Conservation (phyloP, 2,329 filamentous ascomycete genomes). For the Pseudogymnoascus sp. region DNA sequence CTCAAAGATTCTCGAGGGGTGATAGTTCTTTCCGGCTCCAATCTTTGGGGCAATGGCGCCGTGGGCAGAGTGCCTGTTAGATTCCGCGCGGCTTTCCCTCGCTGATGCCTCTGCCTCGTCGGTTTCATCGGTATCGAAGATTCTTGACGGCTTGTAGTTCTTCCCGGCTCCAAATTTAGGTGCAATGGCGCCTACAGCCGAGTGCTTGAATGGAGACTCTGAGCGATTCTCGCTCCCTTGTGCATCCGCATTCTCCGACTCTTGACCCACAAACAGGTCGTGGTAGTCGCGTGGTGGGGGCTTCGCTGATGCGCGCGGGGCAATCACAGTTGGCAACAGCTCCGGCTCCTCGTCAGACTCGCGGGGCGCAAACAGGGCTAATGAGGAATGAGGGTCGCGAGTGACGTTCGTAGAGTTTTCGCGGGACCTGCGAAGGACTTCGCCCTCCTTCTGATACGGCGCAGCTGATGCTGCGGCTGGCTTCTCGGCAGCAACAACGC, state of each 20-base stretch:
- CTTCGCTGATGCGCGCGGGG: slow-evolving; percentile 61
- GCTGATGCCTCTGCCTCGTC: slow-evolving; percentile 16
- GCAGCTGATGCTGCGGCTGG: slow-evolving; percentile 27
- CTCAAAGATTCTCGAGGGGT: slow-evolving; percentile 56
- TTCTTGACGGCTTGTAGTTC: slow-evolving; percentile 53
- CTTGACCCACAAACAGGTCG: slow-evolving; percentile 58
- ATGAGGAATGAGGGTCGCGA: slow-evolving; percentile 60
- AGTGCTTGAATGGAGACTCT: slow-evolving; percentile 16
- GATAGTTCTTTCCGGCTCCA: slow-evolving; percentile 53
- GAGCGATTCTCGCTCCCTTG: slow-evolving; percentile 16
- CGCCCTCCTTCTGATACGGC: slow-evolving; percentile 26
- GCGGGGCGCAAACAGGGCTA: slow-evolving; percentile 66
- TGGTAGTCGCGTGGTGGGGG: slow-evolving; percentile 57
- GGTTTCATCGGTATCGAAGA: slow-evolving; percentile 53
- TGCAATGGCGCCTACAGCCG: slow-evolving; percentile 26
- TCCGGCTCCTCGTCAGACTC: slow-evolving; percentile 48
- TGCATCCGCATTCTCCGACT: slow-evolving; percentile 21
- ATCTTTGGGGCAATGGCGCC: slow-evolving; percentile 38
- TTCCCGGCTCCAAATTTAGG: slow-evolving; percentile 51
- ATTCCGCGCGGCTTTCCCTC: slow-evolving; percentile 9
- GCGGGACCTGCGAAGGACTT: slow-evolving; percentile 38
- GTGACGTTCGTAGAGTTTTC: slow-evolving; percentile 46
- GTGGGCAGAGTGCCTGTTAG: slow-evolving; percentile 3
- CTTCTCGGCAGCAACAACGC: slow-evolving; percentile 42
- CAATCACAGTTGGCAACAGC: slow-evolving; percentile 41